Percentiles rank a stretch among this genome's conserved stretches.
phyloP scores from a whole-genome alignment of 2,329 filamentous ascomycete species.

The Nothophaeocryptopus gaeumannii region DNA sequence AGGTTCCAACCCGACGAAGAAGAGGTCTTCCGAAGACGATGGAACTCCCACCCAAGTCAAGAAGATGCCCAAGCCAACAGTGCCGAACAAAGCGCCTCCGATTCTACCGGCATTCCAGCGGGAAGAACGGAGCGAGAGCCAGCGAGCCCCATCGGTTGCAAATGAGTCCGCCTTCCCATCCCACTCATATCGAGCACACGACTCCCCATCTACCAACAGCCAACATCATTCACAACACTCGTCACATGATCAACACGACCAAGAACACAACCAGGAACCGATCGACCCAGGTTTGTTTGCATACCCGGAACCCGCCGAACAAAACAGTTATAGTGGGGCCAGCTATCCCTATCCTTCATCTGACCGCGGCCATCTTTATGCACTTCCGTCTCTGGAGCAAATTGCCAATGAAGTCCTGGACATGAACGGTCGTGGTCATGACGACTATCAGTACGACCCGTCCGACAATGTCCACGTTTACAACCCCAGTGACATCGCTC shows the following conservation, averaged over 20 bases:
- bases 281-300: slow-evolving; percentile 23
- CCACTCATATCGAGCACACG: slow-evolving; percentile 9
- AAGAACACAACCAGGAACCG: slow-evolving; percentile 17
- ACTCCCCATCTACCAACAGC: slow-evolving; percentile 4
- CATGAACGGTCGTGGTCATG: slow-evolving; percentile 29
- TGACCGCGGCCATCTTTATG: slow-evolving; percentile 24
- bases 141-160: slow-evolving; percentile 8
- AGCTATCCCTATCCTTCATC: slow-evolving; percentile 26
- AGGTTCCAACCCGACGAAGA: slow-evolving; percentile 55
- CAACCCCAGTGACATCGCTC: slow-evolving; percentile 17
- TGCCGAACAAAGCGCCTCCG: slow-evolving; percentile 3
- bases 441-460: slow-evolving; percentile 20
- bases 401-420: slow-evolving; percentile 38
- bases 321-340: slow-evolving; percentile 8
- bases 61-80: slow-evolving; percentile 24
- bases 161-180: slow-evolving; percentile 8
- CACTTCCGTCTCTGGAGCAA: slow-evolving; percentile 35
- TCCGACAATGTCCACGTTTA: slow-evolving; percentile 21
- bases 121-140: slow-evolving; percentile 8
- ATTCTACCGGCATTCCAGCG: slow-evolving; percentile 9
- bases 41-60: slow-evolving; percentile 27
- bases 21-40: slow-evolving; percentile 46
- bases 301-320: slow-evolving; percentile 10
- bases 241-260: slow-evolving; percentile 3
- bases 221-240: slow-evolving; percentile 13